Base-by-base conservation (phyloP, 164 flowering plant genomes). In the Vitis vinifera region DNA sequence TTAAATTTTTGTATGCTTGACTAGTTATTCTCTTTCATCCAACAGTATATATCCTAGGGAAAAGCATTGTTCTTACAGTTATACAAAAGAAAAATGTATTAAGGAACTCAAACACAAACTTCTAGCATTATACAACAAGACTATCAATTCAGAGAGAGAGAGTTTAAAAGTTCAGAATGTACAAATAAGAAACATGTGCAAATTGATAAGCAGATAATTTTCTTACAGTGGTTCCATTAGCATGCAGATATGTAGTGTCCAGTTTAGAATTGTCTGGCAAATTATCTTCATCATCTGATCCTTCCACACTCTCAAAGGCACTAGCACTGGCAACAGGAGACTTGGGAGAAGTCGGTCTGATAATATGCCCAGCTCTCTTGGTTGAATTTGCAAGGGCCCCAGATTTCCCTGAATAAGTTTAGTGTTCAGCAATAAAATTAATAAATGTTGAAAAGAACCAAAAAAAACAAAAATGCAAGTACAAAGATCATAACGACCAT, bases 291-390 rank as follows among this genome's bases (percentile, higher is more conserved):
- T 92, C 98, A 77, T 94, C 98, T 51, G 98, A 94, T 70, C 89
- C 98, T 77, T 91, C 98, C 16, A 89, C 71, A 74, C 95, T 92
- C 77, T 90, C 94, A 78, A 91, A 86, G n/a, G 93, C 97, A 79
- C 97, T 92, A 58, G 88, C 93, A 85, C 94, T 90, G 65, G 96
- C 92, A 79, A 83, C 91, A 63, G 98, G 99, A 51, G 99, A 93
- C 82, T 85, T 95, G n/a, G 99, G 98, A 76, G 99, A 90, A 72
- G 86, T 74, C 58, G 91, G 89, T 79, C 97, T 80, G 52, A 87
- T 63, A 11, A 85, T 55, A 70, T 70, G 82, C 63, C 83, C 86
- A 72, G 80, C 58, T 82, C 91, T 83, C 81, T 81, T 88, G 19
- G 80, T 48, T 60, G 87, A 70, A 70, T 61, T 76, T 44, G 74